Base-by-base conservation (phyloP, 495 filamentous ascomycete species). In the Hypomontagnella submonticulosa region DNA sequence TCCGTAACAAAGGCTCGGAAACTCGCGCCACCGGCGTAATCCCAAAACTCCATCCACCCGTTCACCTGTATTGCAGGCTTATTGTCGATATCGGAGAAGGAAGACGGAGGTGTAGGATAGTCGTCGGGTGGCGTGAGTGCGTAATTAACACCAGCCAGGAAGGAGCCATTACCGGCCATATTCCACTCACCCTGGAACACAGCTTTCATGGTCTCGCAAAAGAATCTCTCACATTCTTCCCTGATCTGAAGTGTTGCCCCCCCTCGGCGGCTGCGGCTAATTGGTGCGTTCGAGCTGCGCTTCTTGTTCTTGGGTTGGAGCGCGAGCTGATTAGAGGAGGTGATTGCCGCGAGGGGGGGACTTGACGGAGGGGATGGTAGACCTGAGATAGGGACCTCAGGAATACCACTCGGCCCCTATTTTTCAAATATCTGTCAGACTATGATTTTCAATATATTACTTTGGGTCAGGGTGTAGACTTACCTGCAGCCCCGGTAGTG, bases 201-300 rank as follows among this genome's bases (percentile, higher is more conserved):
- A 80, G 87, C 79, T 78, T 84, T 88, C 89, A 97, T 87, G 82
- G 85, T 90, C 86, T 93, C 91, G 84, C 93, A 97, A 85, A 97
- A 95, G 86, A 97, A 93, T 81, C 93, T 97, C 93, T 97, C 93
- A 97, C 93, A 96, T 91, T 97, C 92, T 92, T 87, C 93, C 92
- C 89, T 90, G 84, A 97, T 96, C 81, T 87, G 88, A 80, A 92
- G 87, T 89, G 90, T 85, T 87, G 93, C 93, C 90, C 92, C 93
- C 89, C 88, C 89, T 85, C 85, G 85, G 74, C 87, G 80, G 75
- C 79, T 73, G 42, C 70, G 77, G 66, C 74, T 77, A 66, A 71
- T 71, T 59, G 72, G 76, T 63, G 53, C 59, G 67, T 65, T 71
- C 63, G 37, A 62, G 75, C 62, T 67, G 67, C 73, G 70, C 67